phyloP scores from a whole-genome alignment of 23 red algal genomes.

The Gracilaria domingensis region DNA sequence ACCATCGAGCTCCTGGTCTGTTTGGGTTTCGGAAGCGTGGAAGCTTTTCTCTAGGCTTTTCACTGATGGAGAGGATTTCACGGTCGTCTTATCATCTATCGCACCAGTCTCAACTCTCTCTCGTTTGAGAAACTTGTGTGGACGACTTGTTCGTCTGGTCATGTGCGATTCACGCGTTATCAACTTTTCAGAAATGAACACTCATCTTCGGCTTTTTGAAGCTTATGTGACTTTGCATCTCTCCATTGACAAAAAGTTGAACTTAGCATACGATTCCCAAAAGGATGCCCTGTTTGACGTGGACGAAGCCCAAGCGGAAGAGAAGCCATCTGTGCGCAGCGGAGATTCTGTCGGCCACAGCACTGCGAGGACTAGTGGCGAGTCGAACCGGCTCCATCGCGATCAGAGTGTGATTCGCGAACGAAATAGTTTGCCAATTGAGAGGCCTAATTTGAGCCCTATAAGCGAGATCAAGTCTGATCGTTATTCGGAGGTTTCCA shows the following conservation, averaged over 20 bases:
- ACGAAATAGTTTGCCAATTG: too few species aligned
- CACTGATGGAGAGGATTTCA: conserved; percentile 73
- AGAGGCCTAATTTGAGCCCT: conserved; percentile 19
- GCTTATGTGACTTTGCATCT: conserved; percentile 75
- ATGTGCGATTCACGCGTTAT: conserved; percentile 56
- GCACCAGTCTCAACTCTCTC: conserved; percentile 76
- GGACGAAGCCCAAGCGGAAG: conserved; percentile 2
- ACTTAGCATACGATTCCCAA: conserved; percentile 52
- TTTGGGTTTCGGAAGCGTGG: conserved; percentile 80
- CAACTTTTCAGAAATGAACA: conserved; percentile 73
- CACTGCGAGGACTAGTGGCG: not conserved
- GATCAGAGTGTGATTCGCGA: not conserved
- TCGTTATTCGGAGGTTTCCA: conserved; percentile 30
- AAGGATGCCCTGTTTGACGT: conserved; percentile 13
- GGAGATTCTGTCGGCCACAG: not conserved
- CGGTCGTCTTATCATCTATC: conserved; percentile 58
- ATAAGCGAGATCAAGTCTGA: conserved; percentile 48
- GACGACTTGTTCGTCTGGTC: conserved; percentile 70
- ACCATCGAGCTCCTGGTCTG: conserved; percentile 48
- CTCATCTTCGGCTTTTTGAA: conserved; percentile 78
- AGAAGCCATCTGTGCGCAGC: not conserved
- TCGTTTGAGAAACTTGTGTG: conserved; percentile 62
- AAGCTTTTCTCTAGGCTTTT: conserved; percentile 77
- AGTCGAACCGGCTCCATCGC: not conserved
- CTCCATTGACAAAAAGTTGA: conserved; percentile 72